Evolutionary conservation across 2,329 filamentous ascomycete genomes (phyloP).

Genomic region (Penicillium sp.): DNA sequence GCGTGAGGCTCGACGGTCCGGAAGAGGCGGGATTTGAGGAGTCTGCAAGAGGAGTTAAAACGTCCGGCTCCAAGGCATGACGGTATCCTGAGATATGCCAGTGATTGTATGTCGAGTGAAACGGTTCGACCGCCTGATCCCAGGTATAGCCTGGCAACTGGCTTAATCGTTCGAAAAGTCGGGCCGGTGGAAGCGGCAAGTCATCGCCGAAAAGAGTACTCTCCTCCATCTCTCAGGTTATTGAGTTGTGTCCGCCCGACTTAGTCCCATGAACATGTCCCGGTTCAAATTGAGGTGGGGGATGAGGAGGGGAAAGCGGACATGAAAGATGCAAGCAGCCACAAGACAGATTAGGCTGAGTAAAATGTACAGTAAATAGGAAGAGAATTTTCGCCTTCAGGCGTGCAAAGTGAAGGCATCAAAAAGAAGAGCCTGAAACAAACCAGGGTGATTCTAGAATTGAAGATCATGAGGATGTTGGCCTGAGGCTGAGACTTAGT

Average conservation of each 20-base stretch:
- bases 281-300: background rate
- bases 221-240: constrained; percentile 30
- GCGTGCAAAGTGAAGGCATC: background rate
- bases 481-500: constrained; percentile 3
- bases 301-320: constrained; percentile 6
- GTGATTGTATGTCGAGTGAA: constrained; percentile 73
- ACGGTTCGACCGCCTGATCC: constrained; percentile 59
- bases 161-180: constrained; percentile 69
- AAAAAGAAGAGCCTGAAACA: background rate
- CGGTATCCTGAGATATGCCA: constrained; percentile 70
- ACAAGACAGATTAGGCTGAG: background rate
- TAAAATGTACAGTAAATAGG: background rate
- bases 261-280: constrained; percentile 20
- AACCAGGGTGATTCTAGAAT: background rate
- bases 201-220: constrained; percentile 44
- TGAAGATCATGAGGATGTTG: background rate
- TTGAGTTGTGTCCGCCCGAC: background rate
- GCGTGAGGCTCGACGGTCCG: constrained; percentile 42
- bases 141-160: constrained; percentile 73
- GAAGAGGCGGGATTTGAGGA: constrained; percentile 29
- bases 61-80: constrained; percentile 52
- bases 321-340: constrained; percentile 23
- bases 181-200: constrained; percentile 57
- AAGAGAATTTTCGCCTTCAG: background rate
- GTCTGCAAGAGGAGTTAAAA: constrained; percentile 47